These are phyloP conservation scores for Eucalyptus tenuipes DNA, from an alignment of 345 rosid species.

Conservation along the genomic window DNA sequence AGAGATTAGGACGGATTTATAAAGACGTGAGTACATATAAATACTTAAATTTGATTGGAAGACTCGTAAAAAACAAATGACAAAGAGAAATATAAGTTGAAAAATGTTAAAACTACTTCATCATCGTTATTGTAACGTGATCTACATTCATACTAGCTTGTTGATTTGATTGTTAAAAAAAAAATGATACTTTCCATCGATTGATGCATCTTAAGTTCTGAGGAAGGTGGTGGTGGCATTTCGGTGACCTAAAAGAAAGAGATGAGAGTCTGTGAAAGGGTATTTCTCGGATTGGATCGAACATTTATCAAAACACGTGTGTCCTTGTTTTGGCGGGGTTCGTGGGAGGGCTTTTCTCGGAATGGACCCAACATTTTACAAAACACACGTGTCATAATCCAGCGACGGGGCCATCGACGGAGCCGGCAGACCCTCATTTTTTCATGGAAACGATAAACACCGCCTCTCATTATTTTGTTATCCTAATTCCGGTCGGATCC, in stretches of 20 bases:
- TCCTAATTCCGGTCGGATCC: not conserved
- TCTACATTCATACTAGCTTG: not conserved
- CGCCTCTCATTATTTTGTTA: not conserved
- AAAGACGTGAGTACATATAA: not conserved
- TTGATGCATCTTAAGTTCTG: not conserved
- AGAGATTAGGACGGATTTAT: not conserved
- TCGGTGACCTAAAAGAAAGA: not conserved
- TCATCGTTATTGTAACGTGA: too few relatives aligned
- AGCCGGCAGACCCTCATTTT: not conserved
- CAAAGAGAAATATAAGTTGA: too few relatives aligned
- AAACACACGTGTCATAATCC: not conserved
- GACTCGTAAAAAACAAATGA: not conserved
- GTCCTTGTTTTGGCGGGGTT: not conserved
- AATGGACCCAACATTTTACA: not conserved
- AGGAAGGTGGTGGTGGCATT: not conserved
- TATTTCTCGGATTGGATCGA: not conserved
- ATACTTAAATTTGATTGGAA: not conserved
- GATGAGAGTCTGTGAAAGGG: not conserved
- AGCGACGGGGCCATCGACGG: not conserved
- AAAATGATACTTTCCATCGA: not conserved
- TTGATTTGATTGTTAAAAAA: too few relatives aligned
- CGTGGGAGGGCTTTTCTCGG: not conserved
- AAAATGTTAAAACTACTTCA: not conserved
- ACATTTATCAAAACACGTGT: not conserved
- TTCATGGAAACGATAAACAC: not conserved